Evolutionary conservation across 1,284 basidiomycete genomes (phyloP).

Genomic region (Grifola frondosa): DNA sequence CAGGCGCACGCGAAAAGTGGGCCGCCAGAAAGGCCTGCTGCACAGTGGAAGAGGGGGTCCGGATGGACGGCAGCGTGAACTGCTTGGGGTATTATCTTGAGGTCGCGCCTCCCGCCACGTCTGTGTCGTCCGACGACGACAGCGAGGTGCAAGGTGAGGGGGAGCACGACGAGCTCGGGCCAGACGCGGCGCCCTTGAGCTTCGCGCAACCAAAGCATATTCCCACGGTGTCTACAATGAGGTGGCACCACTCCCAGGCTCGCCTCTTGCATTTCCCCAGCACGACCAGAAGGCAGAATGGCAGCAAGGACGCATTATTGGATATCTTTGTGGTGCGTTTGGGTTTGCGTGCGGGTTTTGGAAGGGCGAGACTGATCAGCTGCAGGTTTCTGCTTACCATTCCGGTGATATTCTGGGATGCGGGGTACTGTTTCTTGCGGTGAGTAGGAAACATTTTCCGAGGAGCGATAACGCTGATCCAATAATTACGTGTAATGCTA

Average conservation of each 20-base stretch:
- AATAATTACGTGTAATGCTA: slow-evolving; percentile 15
- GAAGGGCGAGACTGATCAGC: slow-evolving; percentile 3
- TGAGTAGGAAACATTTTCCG: slow-evolving; percentile 27
- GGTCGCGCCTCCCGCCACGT: slow-evolving; percentile 4
- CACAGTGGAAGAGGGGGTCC: slow-evolving; percentile 16
- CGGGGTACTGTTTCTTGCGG: slow-evolving; percentile 71
- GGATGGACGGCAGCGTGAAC: slow-evolving; percentile 9
- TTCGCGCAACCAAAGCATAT: no score
- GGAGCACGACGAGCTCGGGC: slow-evolving; percentile 5
- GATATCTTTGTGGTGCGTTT: slow-evolving; percentile 30
- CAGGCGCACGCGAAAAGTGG: slow-evolving; percentile 11
- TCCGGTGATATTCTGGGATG: slow-evolving; percentile 68
- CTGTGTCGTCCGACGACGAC: slow-evolving; percentile 4
- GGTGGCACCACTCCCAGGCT: slow-evolving; percentile 10
- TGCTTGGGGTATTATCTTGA: slow-evolving; percentile 21
- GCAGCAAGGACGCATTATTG: slow-evolving; percentile 24
- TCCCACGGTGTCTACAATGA: no score
- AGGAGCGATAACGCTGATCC: neutral
- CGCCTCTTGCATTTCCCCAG: slow-evolving; percentile 16
- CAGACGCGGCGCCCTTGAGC: slow-evolving; percentile 7
- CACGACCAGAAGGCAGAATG: slow-evolving; percentile 19
- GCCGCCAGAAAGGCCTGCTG: slow-evolving; percentile 8
- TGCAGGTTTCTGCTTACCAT: slow-evolving; percentile 55
- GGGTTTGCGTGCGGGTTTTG: neutral
- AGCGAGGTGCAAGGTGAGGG: neutral